Evolutionary conservation across 106 monocot species (phyloP).

Genomic region (Allium cepa): DNA sequence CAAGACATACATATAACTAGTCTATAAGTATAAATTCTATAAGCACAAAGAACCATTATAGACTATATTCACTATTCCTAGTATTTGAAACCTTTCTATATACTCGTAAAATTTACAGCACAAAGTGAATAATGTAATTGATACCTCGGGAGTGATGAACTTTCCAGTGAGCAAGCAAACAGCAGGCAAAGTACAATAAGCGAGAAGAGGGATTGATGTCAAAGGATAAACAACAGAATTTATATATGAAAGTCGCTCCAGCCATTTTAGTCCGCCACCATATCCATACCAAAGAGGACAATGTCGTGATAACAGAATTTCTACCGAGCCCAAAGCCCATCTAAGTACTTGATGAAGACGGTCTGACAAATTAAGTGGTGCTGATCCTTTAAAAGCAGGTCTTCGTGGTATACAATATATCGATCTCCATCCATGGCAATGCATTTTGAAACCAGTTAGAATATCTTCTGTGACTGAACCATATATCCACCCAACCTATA

Average conservation of each 20-base stretch:
- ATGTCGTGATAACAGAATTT: slow-evolving; percentile 56
- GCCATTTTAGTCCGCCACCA: slow-evolving; percentile 54
- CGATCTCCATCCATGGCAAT: slow-evolving; percentile 46
- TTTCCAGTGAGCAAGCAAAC: slow-evolving; percentile 55
- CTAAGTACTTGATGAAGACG: slow-evolving; percentile 49
- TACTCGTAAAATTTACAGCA: slow-evolving; percentile 13
- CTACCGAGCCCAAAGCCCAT: slow-evolving; percentile 56
- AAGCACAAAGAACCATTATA: background rate
- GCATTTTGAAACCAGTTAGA: slow-evolving; percentile 52
- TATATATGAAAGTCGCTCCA: slow-evolving; percentile 59
- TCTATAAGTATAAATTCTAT: background rate
- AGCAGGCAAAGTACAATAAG: slow-evolving; percentile 57
- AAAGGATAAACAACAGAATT: slow-evolving; percentile 52
- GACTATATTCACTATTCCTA: background rate
- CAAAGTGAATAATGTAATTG: slow-evolving; percentile 17
- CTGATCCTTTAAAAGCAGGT: slow-evolving; percentile 52
- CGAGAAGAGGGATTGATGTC: slow-evolving; percentile 57
- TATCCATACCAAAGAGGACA: slow-evolving; percentile 75
- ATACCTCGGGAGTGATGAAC: slow-evolving; percentile 43
- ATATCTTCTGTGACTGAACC: slow-evolving; percentile 35
- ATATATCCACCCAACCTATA: slow-evolving; percentile 51
- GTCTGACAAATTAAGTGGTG: slow-evolving; percentile 48
- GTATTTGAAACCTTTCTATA: background rate
- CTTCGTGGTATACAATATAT: slow-evolving; percentile 40
- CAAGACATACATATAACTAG: background rate